phyloP scores from a whole-genome alignment of 164 flowering plant species.

The Nymphaea colorata region DNA sequence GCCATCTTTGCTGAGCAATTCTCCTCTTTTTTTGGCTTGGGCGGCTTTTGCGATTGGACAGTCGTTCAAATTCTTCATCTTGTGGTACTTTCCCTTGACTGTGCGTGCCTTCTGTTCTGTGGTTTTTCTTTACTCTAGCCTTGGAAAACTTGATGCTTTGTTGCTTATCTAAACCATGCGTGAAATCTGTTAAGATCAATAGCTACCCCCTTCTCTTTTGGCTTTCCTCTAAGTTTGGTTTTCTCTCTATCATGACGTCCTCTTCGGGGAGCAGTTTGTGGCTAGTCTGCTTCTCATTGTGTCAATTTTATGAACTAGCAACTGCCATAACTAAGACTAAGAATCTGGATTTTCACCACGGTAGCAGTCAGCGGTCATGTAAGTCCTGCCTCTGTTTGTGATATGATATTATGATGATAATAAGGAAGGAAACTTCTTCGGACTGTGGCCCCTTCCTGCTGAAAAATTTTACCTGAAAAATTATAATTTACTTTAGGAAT shows the following conservation, averaged over 20 bases:
- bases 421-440: not conserved
- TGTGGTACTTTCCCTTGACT: constrained; percentile 34
- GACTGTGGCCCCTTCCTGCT: not conserved
- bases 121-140: not conserved
- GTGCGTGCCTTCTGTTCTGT: not conserved
- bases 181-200: not conserved
- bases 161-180: not conserved
- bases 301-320: too few relatives aligned
- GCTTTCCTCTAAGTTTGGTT: too few relatives aligned
- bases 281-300: too few relatives aligned
- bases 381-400: not conserved
- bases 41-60: constrained; percentile 54
- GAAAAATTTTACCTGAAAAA: not conserved
- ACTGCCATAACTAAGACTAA: not conserved
- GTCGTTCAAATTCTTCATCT: constrained; percentile 46
- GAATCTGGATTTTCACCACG: not conserved
- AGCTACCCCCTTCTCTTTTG: not conserved
- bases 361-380: not conserved
- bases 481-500: constrained; percentile 29
- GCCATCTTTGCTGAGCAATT: not conserved
- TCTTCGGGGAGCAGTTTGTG: too few relatives aligned
- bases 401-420: not conserved
- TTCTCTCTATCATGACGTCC: too few relatives aligned
- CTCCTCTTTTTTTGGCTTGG: constrained; percentile 49
- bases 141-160: not conserved